Conservation (phyloP, 257 asterid species). For the Prunella vulgaris region DNA sequence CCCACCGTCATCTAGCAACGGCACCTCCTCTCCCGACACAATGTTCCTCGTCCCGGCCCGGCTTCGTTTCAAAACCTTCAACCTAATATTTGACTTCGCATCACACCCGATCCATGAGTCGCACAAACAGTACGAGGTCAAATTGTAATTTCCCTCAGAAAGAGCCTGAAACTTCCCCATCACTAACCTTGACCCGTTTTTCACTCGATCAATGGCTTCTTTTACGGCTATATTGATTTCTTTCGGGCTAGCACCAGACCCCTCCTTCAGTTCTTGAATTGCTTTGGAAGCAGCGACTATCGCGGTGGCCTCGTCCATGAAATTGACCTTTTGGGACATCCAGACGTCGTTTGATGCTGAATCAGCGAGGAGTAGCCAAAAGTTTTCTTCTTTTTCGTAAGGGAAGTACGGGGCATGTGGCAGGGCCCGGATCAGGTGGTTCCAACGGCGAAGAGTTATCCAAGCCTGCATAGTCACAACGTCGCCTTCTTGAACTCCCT, state of each 20-base stretch:
- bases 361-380: slow-evolving; percentile 91
- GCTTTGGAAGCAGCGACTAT: slow-evolving; percentile 87
- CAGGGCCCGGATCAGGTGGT: slow-evolving; percentile 63
- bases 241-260: slow-evolving; percentile 73
- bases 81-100: slow-evolving; percentile 55
- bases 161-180: slow-evolving; percentile 88
- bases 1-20: slow-evolving; percentile 63
- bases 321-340: slow-evolving; percentile 89
- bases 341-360: slow-evolving; percentile 75
- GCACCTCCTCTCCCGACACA: slow-evolving; percentile 42
- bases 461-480: slow-evolving; percentile 93
- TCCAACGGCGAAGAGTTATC: slow-evolving; percentile 74
- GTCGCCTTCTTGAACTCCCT: slow-evolving; percentile 95
- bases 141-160: slow-evolving; percentile 71
- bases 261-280: slow-evolving; percentile 82
- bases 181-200: slow-evolving; percentile 51
- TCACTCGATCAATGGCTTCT: slow-evolving; percentile 66
- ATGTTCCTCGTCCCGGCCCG: slow-evolving; percentile 40
- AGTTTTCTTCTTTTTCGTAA: slow-evolving; percentile 76
- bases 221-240: slow-evolving; percentile 68
- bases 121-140: slow-evolving; percentile 68
- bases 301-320: slow-evolving; percentile 88
- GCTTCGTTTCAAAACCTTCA: slow-evolving; percentile 78
- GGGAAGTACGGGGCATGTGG: slow-evolving; percentile 91
- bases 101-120: slow-evolving; percentile 98